phyloP scores from a whole-genome alignment of 306 rosid species.

The Lagenaria siceraria region DNA sequence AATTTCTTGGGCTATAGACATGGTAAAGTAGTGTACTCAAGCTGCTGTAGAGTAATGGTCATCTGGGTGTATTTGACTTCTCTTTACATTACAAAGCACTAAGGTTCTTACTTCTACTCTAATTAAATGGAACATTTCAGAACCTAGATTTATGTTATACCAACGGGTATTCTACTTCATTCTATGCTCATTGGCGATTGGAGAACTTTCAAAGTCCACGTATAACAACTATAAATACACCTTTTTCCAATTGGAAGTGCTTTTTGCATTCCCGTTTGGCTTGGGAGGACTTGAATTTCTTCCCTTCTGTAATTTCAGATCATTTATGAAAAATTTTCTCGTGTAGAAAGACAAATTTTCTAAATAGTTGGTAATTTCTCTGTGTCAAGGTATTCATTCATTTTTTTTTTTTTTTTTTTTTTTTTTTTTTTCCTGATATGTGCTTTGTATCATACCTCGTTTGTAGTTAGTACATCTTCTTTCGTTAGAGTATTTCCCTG shows the following conservation, averaged over 20 bases:
- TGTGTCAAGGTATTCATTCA: too few relatives aligned
- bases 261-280: background rate
- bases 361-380: background rate
- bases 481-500: background rate
- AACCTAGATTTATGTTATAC: constrained; percentile 2
- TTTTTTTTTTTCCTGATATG: background rate
- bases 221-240: background rate
- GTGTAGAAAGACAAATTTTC: background rate
- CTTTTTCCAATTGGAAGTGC: background rate
- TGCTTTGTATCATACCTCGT: background rate
- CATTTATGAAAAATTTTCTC: background rate
- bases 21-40: background rate
- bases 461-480: background rate
- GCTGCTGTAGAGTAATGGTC: background rate
- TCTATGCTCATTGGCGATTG: background rate
- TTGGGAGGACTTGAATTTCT: background rate
- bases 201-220: background rate
- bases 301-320: background rate
- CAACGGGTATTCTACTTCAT: background rate
- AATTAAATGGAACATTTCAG: background rate
- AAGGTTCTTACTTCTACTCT: background rate
- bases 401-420: too few relatives aligned
- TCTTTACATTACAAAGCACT: background rate
- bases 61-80: background rate
- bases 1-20: background rate